Evolutionary conservation across 345 rosid species (phyloP), one percentile per base, ranked within the genome.

Genomic region (Pistacia vera): DNA sequence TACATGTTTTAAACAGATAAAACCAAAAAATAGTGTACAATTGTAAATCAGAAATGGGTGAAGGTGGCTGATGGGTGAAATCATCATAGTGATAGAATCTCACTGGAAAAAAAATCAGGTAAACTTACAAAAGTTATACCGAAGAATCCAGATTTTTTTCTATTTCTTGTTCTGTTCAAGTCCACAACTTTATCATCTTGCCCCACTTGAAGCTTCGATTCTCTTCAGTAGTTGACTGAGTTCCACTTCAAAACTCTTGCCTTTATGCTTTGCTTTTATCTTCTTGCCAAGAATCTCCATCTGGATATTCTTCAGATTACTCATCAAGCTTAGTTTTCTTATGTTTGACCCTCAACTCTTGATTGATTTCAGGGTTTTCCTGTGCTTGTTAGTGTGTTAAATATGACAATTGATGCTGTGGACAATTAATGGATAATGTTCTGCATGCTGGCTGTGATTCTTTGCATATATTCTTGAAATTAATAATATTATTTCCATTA

Each of bases 281-380:
- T 60, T 78, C 66, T 76, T 67, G 30, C n/a, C 36, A 58, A 66
- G 74, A 76, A 51, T 76, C 67, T 75, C 65, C 77, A 70, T 74
- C 79, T 76, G 85, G 83, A 83, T 84, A 65, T 78, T 59, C 84
- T 72, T 82, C 63, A 46, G 59, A 72, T 70, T 80, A 68, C 36
- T 62, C 51, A 54, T n/a, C 78, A 54, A 78, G 54, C 35, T 51
- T 16, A 36, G 28, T 65, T 78, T 75, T 54, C 14, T 65, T 54
- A 8, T 18, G 28, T 46, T n/a, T 52, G 67, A 60, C 9, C 35
- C 13, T 54, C 48, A n/a, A 51, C 52, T 54, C 30, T 70, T 38
- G 49, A 13, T 14, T 11, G 41, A 68, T 28, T 22, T 28, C 73
- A 67, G 77, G 80, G 57, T 63, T 78, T 71, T 49, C 14, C 35